phyloP scores from a whole-genome alignment of 2,329 filamentous ascomycete species.

The Colletotrichum viniferum region DNA sequence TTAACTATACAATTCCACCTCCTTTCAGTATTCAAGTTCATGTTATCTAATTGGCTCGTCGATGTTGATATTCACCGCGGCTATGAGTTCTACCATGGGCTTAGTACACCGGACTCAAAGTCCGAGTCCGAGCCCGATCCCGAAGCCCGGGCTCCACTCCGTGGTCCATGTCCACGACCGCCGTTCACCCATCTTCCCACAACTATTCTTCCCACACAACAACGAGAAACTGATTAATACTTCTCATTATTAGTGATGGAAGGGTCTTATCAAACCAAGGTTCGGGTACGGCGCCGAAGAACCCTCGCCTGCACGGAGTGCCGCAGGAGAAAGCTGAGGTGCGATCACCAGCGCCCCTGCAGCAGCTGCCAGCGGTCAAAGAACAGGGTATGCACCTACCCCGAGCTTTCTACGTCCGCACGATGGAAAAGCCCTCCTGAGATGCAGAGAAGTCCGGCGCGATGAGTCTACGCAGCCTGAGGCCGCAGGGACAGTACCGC shows the following conservation, averaged over 20 bases:
- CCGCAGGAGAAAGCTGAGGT: slow-evolving; percentile 64
- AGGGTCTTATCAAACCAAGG: background rate
- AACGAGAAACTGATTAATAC: background rate
- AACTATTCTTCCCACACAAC: background rate
- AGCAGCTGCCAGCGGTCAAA: slow-evolving; percentile 61
- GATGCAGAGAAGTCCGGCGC: background rate
- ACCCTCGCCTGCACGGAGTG: slow-evolving; percentile 60
- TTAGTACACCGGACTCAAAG: background rate
- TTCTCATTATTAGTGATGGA: background rate
- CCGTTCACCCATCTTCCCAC: background rate
- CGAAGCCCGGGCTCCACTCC: background rate
- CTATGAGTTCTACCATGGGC: background rate
- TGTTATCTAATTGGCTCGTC: accelerated
- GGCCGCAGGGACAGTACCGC: background rate
- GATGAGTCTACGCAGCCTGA: background rate
- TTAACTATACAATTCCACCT: background rate
- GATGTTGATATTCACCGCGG: background rate
- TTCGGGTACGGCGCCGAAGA: slow-evolving; percentile 33
- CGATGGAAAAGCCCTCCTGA: slow-evolving; percentile 25
- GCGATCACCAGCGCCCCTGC: slow-evolving; percentile 63
- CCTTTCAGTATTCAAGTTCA: background rate
- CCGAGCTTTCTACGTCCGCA: slow-evolving; percentile 25
- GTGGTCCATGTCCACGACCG: background rate
- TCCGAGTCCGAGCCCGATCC: background rate
- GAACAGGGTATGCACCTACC: slow-evolving; percentile 59